These are phyloP conservation scores for Boletellus ananas DNA, from an alignment of 768 basidiomycete genomes.

Conservation along the genomic window DNA sequence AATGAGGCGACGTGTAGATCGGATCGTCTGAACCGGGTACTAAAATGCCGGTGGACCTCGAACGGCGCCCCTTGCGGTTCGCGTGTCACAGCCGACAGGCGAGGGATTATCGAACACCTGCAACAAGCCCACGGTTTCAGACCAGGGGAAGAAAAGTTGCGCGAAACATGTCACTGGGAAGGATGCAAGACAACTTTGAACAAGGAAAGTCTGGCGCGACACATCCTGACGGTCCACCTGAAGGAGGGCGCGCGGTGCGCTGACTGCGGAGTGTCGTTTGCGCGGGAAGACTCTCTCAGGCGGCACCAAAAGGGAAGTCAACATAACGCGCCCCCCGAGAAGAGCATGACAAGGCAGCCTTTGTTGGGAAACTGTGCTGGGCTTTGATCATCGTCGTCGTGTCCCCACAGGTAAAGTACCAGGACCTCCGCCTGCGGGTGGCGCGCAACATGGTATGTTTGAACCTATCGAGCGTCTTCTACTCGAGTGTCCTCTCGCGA, in stretches of 20 bases:
- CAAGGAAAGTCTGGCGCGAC: constrained; percentile 28
- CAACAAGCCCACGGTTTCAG: constrained; percentile 10
- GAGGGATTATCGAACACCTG: constrained; percentile 15
- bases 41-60: constrained; percentile 14
- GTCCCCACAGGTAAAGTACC: too few species aligned
- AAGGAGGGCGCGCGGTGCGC: constrained; percentile 12
- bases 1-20: neutral
- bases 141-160: constrained; percentile 16
- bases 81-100: constrained; percentile 8
- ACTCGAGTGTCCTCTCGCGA: too few species aligned
- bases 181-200: constrained; percentile 19
- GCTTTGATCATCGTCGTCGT: neutral
- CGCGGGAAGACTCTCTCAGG: constrained; percentile 29
- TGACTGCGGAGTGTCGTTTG: constrained; percentile 19
- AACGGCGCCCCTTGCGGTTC: constrained; percentile 3
- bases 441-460: too few species aligned
- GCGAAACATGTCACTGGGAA: constrained; percentile 18
- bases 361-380: neutral
- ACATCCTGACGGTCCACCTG: constrained; percentile 26
- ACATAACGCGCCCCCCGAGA: constrained; percentile 2
- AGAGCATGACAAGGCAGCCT: neutral
- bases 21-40: neutral
- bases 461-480: too few species aligned
- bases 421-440: too few species aligned
- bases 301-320: constrained; percentile 19